phyloP scores from a whole-genome alignment of 2,329 filamentous ascomycete species.

The Colletotrichum aenigma region DNA sequence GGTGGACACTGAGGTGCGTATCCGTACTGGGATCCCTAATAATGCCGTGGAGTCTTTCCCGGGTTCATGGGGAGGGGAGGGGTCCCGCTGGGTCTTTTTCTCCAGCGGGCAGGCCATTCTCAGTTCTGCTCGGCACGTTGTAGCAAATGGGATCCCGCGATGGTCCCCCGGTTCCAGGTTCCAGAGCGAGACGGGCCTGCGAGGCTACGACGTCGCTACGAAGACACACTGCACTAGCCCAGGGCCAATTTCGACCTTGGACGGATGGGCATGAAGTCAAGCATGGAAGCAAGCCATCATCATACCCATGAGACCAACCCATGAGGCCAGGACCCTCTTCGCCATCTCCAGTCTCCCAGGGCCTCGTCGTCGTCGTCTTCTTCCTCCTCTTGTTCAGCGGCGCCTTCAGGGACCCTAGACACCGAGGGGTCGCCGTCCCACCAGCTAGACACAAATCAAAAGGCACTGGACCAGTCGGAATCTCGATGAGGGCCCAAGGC shows the following conservation, averaged over 20 bases:
- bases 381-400: not conserved
- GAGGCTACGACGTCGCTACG: not conserved
- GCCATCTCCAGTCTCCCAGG: not conserved
- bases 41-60: not conserved
- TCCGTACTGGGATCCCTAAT: not conserved
- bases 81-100: not conserved
- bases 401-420: not conserved
- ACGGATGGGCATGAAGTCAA: not conserved
- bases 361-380: not conserved
- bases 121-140: not conserved
- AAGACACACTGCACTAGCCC: not conserved
- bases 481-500: not conserved
- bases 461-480: not conserved
- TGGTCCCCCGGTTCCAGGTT: not conserved
- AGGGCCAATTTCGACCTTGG: not conserved
- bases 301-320: not conserved
- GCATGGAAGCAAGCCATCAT: not conserved
- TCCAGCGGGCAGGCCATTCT: not conserved
- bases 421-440: not conserved
- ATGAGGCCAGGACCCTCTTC: not conserved
- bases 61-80: not conserved
- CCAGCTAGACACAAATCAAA: not conserved
- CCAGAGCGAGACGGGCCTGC: not conserved
- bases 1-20: not conserved
- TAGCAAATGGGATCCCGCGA: not conserved